phyloP scores from a whole-genome alignment of 768 basidiomycete genomes.

The Mycena alexandri region DNA sequence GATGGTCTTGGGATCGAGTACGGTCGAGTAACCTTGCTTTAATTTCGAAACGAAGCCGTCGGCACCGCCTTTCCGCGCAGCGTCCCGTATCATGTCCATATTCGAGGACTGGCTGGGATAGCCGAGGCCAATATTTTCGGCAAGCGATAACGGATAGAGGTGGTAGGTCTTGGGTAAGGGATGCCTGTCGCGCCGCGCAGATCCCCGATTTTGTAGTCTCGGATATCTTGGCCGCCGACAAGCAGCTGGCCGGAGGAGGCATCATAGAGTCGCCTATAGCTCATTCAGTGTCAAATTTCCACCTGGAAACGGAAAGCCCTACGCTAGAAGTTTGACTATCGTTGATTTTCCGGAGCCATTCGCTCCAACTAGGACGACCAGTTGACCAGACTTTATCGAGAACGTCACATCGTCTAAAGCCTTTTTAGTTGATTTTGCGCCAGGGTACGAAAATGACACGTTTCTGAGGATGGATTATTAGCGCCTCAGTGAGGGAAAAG shows the following conservation, averaged over 20 bases:
- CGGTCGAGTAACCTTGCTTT: conserved; percentile 32
- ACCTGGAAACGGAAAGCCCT: too few species aligned
- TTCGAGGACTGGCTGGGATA: conserved; percentile 35
- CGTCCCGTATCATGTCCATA: conserved; percentile 41
- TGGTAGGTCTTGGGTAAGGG: conserved; percentile 64
- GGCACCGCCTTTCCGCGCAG: conserved; percentile 49
- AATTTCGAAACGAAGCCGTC: conserved; percentile 36
- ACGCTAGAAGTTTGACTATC: conserved; percentile 61
- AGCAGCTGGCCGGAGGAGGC: conserved; percentile 57
- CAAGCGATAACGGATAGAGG: conserved; percentile 61
- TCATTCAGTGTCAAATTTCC: too few species aligned
- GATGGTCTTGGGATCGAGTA: conserved; percentile 33
- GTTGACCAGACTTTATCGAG: conserved; percentile 58
- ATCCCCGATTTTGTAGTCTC: conserved; percentile 52
- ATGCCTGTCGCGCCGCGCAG: conserved; percentile 59
- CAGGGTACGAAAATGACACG: conserved; percentile 67
- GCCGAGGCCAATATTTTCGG: conserved; percentile 56
- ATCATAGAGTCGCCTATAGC: conserved; percentile 55
- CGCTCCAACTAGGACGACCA: conserved; percentile 69
- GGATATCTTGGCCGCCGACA: conserved; percentile 57
- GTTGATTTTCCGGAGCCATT: conserved; percentile 72
- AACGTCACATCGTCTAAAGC: conserved; percentile 58
- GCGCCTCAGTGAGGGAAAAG: not conserved
- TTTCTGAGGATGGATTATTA: conserved; percentile 49
- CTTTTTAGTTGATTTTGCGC: conserved; percentile 48